Evolutionary conservation across 768 basidiomycete species (phyloP).

Genomic region (Amyloporia xantha): DNA sequence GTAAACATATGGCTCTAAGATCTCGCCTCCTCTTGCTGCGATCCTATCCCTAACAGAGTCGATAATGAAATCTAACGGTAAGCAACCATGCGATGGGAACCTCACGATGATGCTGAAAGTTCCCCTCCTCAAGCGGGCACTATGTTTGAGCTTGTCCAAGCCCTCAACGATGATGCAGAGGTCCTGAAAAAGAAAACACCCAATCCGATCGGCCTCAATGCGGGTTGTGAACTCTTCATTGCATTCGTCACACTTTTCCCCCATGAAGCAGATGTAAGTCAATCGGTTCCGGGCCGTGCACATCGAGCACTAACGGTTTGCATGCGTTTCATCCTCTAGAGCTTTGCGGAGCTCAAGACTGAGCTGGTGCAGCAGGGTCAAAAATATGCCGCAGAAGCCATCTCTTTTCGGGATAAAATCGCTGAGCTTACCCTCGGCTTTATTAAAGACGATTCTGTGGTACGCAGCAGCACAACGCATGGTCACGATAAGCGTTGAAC

Average conservation of each 20-base stretch:
- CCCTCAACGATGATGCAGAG: conserved; percentile 69
- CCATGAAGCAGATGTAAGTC: conserved; percentile 70
- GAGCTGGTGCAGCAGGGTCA: conserved; percentile 79
- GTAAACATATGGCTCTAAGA: conserved; percentile 31
- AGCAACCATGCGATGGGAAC: no score
- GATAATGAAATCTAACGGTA: conserved; percentile 74
- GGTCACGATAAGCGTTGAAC: conserved; percentile 12
- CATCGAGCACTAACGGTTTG: background rate
- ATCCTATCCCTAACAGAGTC: conserved; percentile 80
- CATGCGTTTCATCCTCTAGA: conserved; percentile 37
- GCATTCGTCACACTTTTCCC: conserved; percentile 82
- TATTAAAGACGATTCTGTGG: conserved; percentile 92
- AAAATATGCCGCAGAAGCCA: conserved; percentile 69
- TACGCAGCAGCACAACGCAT: conserved; percentile 26
- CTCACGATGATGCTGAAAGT: no score
- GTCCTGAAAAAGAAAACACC: conserved; percentile 53
- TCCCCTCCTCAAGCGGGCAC: no score
- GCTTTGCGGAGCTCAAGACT: conserved; percentile 76
- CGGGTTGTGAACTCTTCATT: conserved; percentile 89
- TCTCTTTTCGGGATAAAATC: conserved; percentile 85
- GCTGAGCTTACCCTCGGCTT: conserved; percentile 85
- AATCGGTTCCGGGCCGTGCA: conserved; percentile 10
- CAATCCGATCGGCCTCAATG: conserved; percentile 79
- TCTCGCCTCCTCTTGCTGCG: conserved; percentile 81
- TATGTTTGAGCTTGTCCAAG: conserved; percentile 88